These are phyloP conservation scores for Rhododendron ferrugineum DNA, from an alignment of 148 eudicot genomes.

Conservation along the genomic window DNA sequence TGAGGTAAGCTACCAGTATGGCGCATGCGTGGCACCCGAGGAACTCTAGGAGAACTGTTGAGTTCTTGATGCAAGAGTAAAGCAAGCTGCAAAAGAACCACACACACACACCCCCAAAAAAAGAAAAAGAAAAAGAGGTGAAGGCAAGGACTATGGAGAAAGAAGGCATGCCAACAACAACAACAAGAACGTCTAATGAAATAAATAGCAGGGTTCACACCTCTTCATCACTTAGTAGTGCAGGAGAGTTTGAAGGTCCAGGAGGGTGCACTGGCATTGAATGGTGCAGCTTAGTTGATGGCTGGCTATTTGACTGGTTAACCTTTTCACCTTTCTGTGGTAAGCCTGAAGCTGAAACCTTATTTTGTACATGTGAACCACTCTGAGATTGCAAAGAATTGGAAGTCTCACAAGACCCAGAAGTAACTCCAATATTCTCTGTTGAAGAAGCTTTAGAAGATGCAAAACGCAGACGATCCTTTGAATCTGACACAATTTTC, in stretches of 20 bases:
- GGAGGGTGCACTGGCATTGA: slow-evolving; percentile 39
- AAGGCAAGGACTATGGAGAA: not conserved
- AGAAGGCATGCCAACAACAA: slow-evolving; percentile 2
- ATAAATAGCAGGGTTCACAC: slow-evolving; percentile 26
- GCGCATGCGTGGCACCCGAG: slow-evolving; percentile 92
- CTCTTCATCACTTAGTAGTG: slow-evolving; percentile 95
- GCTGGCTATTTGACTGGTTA: slow-evolving; percentile 34
- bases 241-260: slow-evolving; percentile 55
- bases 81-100: slow-evolving; percentile 64
- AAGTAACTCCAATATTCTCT: slow-evolving; percentile 25
- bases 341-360: slow-evolving; percentile 36
- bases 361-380: slow-evolving; percentile 36
- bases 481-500: slow-evolving; percentile 42
- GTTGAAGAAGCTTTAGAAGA: slow-evolving; percentile 47
- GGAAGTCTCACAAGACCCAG: slow-evolving; percentile 39
- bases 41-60: slow-evolving; percentile 97
- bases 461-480: slow-evolving; percentile 36
- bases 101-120: not conserved
- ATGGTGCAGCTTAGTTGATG: slow-evolving; percentile 44
- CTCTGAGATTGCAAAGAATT: slow-evolving; percentile 38
- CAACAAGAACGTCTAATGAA: not conserved
- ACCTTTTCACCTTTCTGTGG: slow-evolving; percentile 52
- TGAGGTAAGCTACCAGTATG: slow-evolving; percentile 83
- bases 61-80: slow-evolving; percentile 90
- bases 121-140: not conserved